Evolutionary conservation across 1,139 yeast genomes (phyloP), one percentile per base, ranked within the genome.

Genomic region (Wickerhamomyces sp.): DNA sequence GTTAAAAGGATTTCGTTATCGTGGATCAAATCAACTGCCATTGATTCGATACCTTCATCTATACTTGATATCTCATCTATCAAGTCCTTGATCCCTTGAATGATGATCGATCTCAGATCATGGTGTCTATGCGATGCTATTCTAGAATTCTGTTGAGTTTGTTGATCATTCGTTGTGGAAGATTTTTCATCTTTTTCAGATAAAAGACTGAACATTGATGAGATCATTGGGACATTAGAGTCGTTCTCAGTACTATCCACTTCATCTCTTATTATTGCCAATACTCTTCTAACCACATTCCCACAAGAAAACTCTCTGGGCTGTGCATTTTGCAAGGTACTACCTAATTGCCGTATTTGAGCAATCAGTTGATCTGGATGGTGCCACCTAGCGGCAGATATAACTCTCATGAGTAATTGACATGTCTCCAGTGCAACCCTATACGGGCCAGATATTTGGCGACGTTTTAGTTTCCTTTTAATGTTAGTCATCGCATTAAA

Each of bases 21-120:
- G 61, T 92, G 97, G 58, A 94, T 88, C 68, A 92, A 74, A 59
- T 94, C 98, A 31, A 83, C 82, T 17, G 96, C 84, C 81, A 89
- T 84, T 44, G 81, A 78, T 59, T 90, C 95, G 36, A 94, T 81
- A 44, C 92, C 92, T 52, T 90, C 97, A 57, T 89, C 92, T 33
- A 87, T 86, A 53, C 85, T 85, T 31, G 85, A 74, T 43, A 94
- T 86, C 62, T 94, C 99, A 62, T 92, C 98, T 42, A 89, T 81
- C 45, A 94, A 73, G 54, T 89, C 97, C 58, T 89, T 83, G 46
- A 94, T 90, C 5, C 96, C 97, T 62, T 92, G 97, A 44, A 92
- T 90, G 28, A 90, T 83, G 31, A 88, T 81, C 7, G 96, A 87
- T 56, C 96, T 76, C 56, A 86, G 74, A 56, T 88, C 96, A 51